phyloP scores from a whole-genome alignment of 108 stramenopile species.

The Conticribra guillardii region DNA sequence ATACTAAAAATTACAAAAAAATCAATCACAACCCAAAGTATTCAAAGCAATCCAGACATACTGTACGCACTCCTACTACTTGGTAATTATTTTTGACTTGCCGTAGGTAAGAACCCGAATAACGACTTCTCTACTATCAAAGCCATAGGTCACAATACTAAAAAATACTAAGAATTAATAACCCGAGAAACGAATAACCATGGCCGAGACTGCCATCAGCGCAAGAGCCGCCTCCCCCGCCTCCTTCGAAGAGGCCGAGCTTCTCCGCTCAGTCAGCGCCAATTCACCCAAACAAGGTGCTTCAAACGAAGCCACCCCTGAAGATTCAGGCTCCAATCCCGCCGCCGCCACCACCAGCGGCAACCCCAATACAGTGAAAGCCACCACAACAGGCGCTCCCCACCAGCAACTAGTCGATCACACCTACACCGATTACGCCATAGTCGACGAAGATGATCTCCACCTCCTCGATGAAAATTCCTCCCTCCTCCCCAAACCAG shows the following conservation, averaged over 20 bases:
- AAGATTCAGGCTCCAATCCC: neutral
- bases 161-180: too few relatives aligned
- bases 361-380: neutral
- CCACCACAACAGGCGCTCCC: neutral
- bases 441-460: conserved; percentile 39
- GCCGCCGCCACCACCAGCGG: neutral
- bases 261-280: neutral
- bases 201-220: too few relatives aligned
- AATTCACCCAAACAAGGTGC: neutral
- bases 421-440: conserved; percentile 50
- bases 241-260: neutral
- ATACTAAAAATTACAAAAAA: too few relatives aligned
- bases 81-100: too few relatives aligned
- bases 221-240: neutral
- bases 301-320: neutral
- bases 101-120: too few relatives aligned
- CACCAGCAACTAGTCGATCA: conserved; percentile 45
- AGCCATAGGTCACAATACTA: too few relatives aligned
- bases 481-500: conserved; percentile 5
- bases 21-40: too few relatives aligned
- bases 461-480: conserved; percentile 36
- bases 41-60: too few relatives aligned
- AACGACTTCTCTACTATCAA: too few relatives aligned
- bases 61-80: too few relatives aligned
- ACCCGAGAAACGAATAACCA: too few relatives aligned